Conservation (phyloP, 495 filamentous ascomycete species). For the Lasiosphaeria hispida region DNA sequence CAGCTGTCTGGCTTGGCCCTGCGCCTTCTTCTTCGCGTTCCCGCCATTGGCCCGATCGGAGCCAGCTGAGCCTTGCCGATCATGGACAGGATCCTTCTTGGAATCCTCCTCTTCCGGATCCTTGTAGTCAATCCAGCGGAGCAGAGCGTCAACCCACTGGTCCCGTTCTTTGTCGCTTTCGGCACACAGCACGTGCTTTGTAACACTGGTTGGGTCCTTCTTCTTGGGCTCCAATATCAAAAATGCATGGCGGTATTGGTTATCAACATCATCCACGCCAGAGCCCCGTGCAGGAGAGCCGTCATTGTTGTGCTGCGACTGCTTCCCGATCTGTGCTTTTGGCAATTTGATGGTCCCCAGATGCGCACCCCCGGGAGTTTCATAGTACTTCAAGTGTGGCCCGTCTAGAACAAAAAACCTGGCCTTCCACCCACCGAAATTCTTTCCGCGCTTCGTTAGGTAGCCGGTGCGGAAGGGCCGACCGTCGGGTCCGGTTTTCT, state of each 20-base stretch:
- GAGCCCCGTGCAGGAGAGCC: slow-evolving; percentile 58
- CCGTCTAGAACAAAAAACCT: slow-evolving; percentile 91
- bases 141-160: slow-evolving; percentile 84
- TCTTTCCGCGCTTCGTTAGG: slow-evolving; percentile 93
- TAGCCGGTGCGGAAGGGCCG: slow-evolving; percentile 82
- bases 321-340: slow-evolving; percentile 91
- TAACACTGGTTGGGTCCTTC: slow-evolving; percentile 85
- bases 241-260: slow-evolving; percentile 95
- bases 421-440: slow-evolving; percentile 99
- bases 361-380: slow-evolving; percentile 81
- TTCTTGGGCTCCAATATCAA: slow-evolving; percentile 92
- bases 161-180: slow-evolving; percentile 93
- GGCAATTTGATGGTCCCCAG: slow-evolving; percentile 90
- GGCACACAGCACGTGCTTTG: slow-evolving; percentile 93
- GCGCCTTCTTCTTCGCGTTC: slow-evolving; percentile 54
- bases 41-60: slow-evolving; percentile 36
- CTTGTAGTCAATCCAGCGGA: slow-evolving; percentile 83
- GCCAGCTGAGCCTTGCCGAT: slow-evolving; percentile 30
- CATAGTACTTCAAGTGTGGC: slow-evolving; percentile 86
- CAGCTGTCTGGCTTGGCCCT: slow-evolving; percentile 33
- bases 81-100: slow-evolving; percentile 32
- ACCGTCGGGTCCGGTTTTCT: slow-evolving; percentile 55
- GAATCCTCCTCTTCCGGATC: slow-evolving; percentile 56
- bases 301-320: slow-evolving; percentile 61
- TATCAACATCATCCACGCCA: slow-evolving; percentile 73